phyloP scores from a whole-genome alignment of 1,139 yeast species.

The Yamadazyma pseudoaaseri region DNA sequence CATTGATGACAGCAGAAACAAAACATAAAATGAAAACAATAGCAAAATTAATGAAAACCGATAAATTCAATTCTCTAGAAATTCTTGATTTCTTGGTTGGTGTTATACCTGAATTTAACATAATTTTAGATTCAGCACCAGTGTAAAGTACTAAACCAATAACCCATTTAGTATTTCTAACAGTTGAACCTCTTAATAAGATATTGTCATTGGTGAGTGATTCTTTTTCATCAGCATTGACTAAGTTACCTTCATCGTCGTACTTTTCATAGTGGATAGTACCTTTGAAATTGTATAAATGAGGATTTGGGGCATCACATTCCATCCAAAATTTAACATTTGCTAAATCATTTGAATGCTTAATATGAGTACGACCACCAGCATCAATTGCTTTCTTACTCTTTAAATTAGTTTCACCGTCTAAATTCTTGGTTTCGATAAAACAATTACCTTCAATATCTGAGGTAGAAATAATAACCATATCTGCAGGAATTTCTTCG shows the following conservation, averaged over 20 bases:
- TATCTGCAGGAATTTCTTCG: constrained; percentile 94
- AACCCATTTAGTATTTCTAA: constrained; percentile 92
- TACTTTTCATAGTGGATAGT: constrained; percentile 62
- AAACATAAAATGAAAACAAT: constrained; percentile 78
- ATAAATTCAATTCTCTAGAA: constrained; percentile 76
- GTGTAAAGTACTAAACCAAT: constrained; percentile 88
- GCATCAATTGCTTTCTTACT: constrained; percentile 72
- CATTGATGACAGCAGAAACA: constrained; percentile 79
- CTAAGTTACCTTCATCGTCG: constrained; percentile 35
- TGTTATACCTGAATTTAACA: constrained; percentile 89
- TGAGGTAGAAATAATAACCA: constrained; percentile 74
- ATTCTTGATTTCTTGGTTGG: constrained; percentile 88
- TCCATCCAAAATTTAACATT: constrained; percentile 80
- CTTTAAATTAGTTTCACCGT: constrained; percentile 94
- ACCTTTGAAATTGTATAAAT: constrained; percentile 84
- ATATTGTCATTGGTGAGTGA: constrained; percentile 79
- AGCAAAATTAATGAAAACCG: constrained; percentile 76
- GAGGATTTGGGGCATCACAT: constrained; percentile 86
- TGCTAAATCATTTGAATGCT: constrained; percentile 70
- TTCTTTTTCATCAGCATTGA: constrained; percentile 55
- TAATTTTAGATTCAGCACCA: constrained; percentile 87
- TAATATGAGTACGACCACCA: constrained; percentile 54
- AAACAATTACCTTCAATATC: constrained; percentile 90
- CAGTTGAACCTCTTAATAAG: constrained; percentile 84
- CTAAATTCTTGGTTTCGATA: constrained; percentile 90